phyloP scores from a whole-genome alignment of 805 yeast species.

The Wickerhamiella azymoides region DNA sequence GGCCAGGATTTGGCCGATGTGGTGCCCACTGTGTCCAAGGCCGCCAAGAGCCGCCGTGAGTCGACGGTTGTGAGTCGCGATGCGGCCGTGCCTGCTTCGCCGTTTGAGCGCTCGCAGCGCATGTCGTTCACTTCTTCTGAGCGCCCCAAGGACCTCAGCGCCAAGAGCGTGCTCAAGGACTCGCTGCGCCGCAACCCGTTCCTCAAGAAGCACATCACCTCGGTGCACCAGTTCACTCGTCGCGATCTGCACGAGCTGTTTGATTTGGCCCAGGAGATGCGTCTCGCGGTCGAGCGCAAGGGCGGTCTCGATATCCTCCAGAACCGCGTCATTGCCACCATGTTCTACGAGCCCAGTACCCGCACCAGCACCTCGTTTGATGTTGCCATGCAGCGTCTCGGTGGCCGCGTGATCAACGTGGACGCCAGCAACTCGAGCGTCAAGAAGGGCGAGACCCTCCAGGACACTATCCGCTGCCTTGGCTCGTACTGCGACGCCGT shows the following conservation, averaged over 20 bases:
- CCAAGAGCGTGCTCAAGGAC: slow-evolving; percentile 61
- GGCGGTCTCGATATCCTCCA: slow-evolving; percentile 84
- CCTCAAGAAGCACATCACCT: slow-evolving; percentile 72
- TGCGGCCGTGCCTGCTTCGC: not conserved
- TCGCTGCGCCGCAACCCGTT: slow-evolving; percentile 83
- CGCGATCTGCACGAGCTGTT: slow-evolving; percentile 83
- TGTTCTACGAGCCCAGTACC: slow-evolving; percentile 97
- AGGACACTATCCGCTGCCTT: slow-evolving; percentile 88
- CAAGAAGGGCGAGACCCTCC: slow-evolving; percentile 94
- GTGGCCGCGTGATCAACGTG: slow-evolving; percentile 90
- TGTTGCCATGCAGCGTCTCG: slow-evolving; percentile 99
- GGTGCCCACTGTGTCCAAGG: not conserved
- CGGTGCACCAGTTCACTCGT: slow-evolving; percentile 78
- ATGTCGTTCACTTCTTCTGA: slow-evolving; percentile 18
- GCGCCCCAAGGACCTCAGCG: slow-evolving; percentile 24
- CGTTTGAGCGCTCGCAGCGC: slow-evolving; percentile 12
- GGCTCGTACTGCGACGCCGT: slow-evolving; percentile 95
- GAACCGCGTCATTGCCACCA: slow-evolving; percentile 84
- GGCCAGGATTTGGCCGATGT: slow-evolving; percentile 5
- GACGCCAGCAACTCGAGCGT: slow-evolving; percentile 82
- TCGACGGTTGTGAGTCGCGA: not conserved
- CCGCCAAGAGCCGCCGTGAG: not conserved
- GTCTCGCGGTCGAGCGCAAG: slow-evolving; percentile 89
- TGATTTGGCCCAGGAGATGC: slow-evolving; percentile 95
- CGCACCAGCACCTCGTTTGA: slow-evolving; percentile 94